phyloP scores from a whole-genome alignment of 345 rosid species.

The Gossypium sturtianum region DNA sequence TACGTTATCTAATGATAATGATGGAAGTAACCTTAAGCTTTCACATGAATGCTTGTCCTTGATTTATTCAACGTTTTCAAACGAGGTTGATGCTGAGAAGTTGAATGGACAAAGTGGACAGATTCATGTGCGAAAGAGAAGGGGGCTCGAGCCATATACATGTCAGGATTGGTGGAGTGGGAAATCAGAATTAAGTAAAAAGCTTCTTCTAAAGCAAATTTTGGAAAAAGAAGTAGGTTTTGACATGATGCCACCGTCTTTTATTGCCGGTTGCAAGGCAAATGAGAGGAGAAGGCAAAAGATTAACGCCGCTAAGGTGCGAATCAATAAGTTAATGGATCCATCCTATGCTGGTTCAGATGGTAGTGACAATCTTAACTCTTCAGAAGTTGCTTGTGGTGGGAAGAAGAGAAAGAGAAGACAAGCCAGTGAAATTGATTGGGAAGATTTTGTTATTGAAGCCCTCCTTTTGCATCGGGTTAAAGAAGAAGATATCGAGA shows the following conservation, averaged over 20 bases:
- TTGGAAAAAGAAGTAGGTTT: constrained; percentile 73
- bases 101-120: constrained; percentile 8
- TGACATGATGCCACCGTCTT: constrained; percentile 62
- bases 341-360: constrained; percentile 26
- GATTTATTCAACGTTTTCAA: constrained; percentile 34
- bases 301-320: constrained; percentile 58
- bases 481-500: constrained; percentile 73
- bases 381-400: constrained; percentile 10
- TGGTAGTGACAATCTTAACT: neutral
- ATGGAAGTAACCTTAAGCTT: constrained; percentile 27
- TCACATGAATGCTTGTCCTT: constrained; percentile 46
- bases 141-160: constrained; percentile 17
- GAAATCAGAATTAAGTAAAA: constrained; percentile 59
- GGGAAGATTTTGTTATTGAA: constrained; percentile 88
- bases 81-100: constrained; percentile 20
- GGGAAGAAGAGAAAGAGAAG: constrained; percentile 44
- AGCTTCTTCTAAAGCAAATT: constrained; percentile 56
- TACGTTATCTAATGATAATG: neutral
- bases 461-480: constrained; percentile 64
- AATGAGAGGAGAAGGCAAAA: constrained; percentile 49
- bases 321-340: constrained; percentile 42
- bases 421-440: constrained; percentile 39
- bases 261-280: constrained; percentile 40
- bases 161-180: constrained; percentile 76
- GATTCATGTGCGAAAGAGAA: constrained; percentile 8